phyloP scores from a whole-genome alignment of 2,329 filamentous ascomycete species.

The Neopestalotiopsis clavispora region DNA sequence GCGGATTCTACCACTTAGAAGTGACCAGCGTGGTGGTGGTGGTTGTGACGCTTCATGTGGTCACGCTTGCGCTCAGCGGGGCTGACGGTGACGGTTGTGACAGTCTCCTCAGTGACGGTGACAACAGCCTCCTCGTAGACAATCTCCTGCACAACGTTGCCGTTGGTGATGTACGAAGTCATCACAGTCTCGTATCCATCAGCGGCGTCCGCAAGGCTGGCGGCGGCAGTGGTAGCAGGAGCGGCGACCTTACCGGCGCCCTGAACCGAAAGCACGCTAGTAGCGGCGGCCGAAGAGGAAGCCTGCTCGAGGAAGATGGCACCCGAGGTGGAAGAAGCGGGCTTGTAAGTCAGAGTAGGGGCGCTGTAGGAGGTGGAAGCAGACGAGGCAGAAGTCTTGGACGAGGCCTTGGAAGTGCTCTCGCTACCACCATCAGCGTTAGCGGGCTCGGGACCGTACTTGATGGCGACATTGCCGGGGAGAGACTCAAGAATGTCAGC shows the following conservation, averaged over 20 bases:
- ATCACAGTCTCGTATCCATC: slow-evolving; percentile 46
- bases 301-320: slow-evolving; percentile 38
- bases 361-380: slow-evolving; percentile 25
- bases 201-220: slow-evolving; percentile 36
- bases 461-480: slow-evolving; percentile 66
- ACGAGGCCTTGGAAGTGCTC: slow-evolving; percentile 16
- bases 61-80: slow-evolving; percentile 37
- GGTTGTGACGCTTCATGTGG: slow-evolving; percentile 47
- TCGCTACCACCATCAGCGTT: slow-evolving; percentile 23
- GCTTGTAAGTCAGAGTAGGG: slow-evolving; percentile 31
- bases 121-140: slow-evolving; percentile 61
- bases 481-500: slow-evolving; percentile 56
- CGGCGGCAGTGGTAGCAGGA: slow-evolving; percentile 32
- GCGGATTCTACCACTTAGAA: neutral
- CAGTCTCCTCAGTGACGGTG: slow-evolving; percentile 53
- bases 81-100: slow-evolving; percentile 43
- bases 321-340: slow-evolving; percentile 26
- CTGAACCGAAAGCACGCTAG: slow-evolving; percentile 19
- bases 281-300: slow-evolving; percentile 20
- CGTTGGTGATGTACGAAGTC: slow-evolving; percentile 58
- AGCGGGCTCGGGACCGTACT: slow-evolving; percentile 33
- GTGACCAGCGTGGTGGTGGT: slow-evolving; percentile 30
- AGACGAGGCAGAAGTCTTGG: slow-evolving; percentile 21
- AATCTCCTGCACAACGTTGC: slow-evolving; percentile 58
- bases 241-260: slow-evolving; percentile 18